Percentiles rank a stretch among this genome's conserved stretches.
phyloP scores from a whole-genome alignment of 1,284 basidiomycete species.

The Sutorius eximius region DNA sequence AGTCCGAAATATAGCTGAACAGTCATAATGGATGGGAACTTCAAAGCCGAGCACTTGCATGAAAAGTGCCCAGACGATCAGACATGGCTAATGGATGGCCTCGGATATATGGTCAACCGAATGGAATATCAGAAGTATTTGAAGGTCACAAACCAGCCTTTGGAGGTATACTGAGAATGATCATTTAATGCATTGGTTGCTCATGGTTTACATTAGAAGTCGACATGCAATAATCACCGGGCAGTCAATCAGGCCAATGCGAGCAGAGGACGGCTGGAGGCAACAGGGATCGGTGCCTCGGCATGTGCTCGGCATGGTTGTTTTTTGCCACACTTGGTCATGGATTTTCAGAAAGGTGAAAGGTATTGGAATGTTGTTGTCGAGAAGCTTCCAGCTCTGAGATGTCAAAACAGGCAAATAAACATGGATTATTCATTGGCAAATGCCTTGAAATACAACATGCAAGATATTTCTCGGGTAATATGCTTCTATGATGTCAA shows the following conservation, averaged over 20 bases:
- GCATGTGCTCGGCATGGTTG: neutral
- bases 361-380: too few relatives aligned
- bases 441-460: too few relatives aligned
- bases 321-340: neutral
- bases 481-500: too few relatives aligned
- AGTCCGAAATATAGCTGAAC: too few relatives aligned
- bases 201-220: neutral
- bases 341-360: too few relatives aligned
- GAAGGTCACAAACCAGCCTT: neutral
- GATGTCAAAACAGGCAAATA: too few relatives aligned
- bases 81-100: slow-evolving; percentile 14
- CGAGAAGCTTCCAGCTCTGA: too few relatives aligned
- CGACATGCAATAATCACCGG: neutral
- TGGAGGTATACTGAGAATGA: neutral
- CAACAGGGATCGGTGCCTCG: neutral
- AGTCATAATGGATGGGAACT: too few relatives aligned
- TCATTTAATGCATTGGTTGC: too few relatives aligned
- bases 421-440: too few relatives aligned
- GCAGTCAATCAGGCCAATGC: neutral
- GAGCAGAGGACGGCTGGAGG: neutral
- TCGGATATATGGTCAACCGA: slow-evolving; percentile 5
- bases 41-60: slow-evolving; percentile 6
- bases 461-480: too few relatives aligned
- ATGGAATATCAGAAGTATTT: neutral
- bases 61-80: neutral